Base-by-base conservation (phyloP, 306 rosid species). In the Vigna unguiculata region DNA sequence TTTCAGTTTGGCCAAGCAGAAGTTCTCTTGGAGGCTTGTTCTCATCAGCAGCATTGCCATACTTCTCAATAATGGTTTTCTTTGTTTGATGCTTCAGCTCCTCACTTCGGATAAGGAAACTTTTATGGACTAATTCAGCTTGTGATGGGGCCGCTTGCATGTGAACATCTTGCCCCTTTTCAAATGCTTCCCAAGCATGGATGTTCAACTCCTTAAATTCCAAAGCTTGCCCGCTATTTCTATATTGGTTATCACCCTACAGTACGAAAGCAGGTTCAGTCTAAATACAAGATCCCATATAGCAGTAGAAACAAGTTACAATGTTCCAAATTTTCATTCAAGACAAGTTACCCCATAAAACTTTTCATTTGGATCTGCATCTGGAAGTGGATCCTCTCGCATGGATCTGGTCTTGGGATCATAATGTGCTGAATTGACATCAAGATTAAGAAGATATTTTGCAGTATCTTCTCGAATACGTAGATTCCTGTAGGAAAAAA, bases 321-420 rank as follows among this genome's bases (percentile, higher is more conserved):
- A 0, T 25, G 21, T 65, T 64, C 25, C 8, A 60, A 49, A 48
- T 51, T 52, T 30, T 76, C 12, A 64, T 76, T 45, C 10, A 38
- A 47, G 53, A 28, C 34, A 38, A 46, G 79, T 77, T 75, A 87
- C 93, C 77, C 0, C 74, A 81, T 87, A 87, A 62, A 89, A 87
- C 62, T 87, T 90, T 63, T 90, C 94, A 79, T 90, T 86, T 38
- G 92, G 88, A 81, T 90, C 91, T 21, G 96, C 96, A 77, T 87
- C 89, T 15, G 91, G 91, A 76, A 89, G 87, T 80, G 90, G 95
- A 83, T 87, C 92, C 36, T 86, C 92, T 46, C 92, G 89, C 95
- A 87, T 90, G 36, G 95, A 90, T 75, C 83, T 83, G 8, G 90
- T 87, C 74, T 76, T 76, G 57, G 80, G 80, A 40, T 76, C 80